These are phyloP conservation scores for Candida berthetii DNA, from an alignment of 805 yeast species.

Conservation along the genomic window DNA sequence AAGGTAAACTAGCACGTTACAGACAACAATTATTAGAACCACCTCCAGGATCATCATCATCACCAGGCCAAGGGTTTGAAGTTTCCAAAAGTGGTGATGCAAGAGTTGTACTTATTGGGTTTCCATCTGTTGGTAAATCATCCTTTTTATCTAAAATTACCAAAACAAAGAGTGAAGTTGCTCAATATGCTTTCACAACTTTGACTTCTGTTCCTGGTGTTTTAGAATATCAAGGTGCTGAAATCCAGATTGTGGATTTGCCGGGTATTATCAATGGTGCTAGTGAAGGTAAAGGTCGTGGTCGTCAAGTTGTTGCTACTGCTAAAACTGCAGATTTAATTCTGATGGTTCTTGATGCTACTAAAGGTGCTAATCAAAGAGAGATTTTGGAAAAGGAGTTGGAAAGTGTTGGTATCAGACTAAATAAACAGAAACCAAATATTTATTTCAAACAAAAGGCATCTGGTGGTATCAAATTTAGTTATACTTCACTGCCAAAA, in stretches of 20 bases:
- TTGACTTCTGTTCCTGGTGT: conserved; percentile 96
- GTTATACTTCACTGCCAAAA: conserved; percentile 76
- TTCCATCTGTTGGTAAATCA: conserved; percentile 97
- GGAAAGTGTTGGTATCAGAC: conserved; percentile 89
- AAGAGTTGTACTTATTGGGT: conserved; percentile 89
- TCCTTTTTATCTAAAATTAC: conserved; percentile 86
- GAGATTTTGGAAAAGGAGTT: conserved; percentile 81
- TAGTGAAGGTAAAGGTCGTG: conserved; percentile 95
- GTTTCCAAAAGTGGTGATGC: conserved; percentile 96
- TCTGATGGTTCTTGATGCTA: conserved; percentile 92
- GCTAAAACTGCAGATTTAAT: conserved; percentile 93
- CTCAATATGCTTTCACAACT: conserved; percentile 93
- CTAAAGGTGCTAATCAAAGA: conserved; percentile 88
- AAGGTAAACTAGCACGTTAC: conserved; percentile 91
- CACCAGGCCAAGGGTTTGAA: conserved; percentile 83
- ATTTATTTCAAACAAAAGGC: conserved; percentile 72
- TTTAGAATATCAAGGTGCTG: conserved; percentile 91
- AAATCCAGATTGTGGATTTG: conserved; percentile 92
- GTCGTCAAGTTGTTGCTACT: conserved; percentile 93
- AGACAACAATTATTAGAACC: conserved; percentile 91
- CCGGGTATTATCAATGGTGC: conserved; percentile 98
- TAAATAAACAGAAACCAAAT: conserved; percentile 75
- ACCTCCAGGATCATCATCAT: conserved; percentile 58
- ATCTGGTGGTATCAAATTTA: conserved; percentile 88
- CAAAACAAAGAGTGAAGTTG: conserved; percentile 90